Percentiles rank a stretch among this genome's conserved stretches.
phyloP scores from a whole-genome alignment of 2,329 filamentous ascomycete species.

The Diaporthe helianthi region DNA sequence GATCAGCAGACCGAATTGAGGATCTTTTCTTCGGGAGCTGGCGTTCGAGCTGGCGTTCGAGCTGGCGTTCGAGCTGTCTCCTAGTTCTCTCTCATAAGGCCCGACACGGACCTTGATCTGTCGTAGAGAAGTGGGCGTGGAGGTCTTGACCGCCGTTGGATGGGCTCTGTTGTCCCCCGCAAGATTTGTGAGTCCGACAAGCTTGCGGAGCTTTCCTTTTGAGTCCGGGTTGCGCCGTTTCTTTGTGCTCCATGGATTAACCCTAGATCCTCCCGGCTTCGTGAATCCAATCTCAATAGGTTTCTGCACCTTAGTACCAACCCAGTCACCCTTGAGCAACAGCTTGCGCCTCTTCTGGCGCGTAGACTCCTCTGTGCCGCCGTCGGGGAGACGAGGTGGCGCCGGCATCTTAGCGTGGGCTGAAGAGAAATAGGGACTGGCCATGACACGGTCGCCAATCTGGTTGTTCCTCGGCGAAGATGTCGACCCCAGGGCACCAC shows the following conservation, averaged over 20 bases:
- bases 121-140: conserved; percentile 10
- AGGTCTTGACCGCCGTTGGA: background rate
- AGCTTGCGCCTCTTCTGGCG: conserved; percentile 42
- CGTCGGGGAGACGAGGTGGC: background rate
- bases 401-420: background rate
- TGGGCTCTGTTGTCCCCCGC: background rate
- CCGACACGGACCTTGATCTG: conserved; percentile 46
- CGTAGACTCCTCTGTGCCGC: conserved; percentile 19
- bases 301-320: conserved; percentile 44
- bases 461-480: conserved; percentile 32
- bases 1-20: background rate
- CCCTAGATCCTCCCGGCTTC: conserved; percentile 35
- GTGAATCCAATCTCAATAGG: conserved; percentile 43
- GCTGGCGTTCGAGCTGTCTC: conserved; percentile 35
- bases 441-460: background rate
- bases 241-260: conserved; percentile 38
- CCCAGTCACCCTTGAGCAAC: conserved; percentile 45
- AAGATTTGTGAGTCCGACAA: conserved; percentile 22
- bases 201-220: conserved; percentile 25
- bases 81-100: conserved; percentile 43
- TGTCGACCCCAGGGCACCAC: conserved; percentile 23
- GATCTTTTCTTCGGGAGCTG: conserved; percentile 18
- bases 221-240: conserved; percentile 32
- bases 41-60: conserved; percentile 35
- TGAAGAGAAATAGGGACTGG: conserved; percentile 25